phyloP scores from a whole-genome alignment of 1,284 basidiomycete species.

The Trametes polyzona region DNA sequence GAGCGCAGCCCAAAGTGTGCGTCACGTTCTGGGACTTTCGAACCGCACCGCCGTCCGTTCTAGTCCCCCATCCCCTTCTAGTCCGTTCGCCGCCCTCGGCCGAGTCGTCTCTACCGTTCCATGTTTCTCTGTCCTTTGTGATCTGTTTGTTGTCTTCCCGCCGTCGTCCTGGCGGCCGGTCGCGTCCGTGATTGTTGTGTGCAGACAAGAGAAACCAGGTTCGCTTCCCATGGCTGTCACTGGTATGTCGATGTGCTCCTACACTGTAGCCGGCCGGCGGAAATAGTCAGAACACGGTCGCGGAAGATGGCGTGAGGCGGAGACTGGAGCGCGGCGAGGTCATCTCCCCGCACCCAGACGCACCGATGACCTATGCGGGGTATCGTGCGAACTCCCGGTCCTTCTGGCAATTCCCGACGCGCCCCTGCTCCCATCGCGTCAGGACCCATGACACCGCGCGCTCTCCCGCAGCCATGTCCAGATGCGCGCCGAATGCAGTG shows the following conservation, averaged over 20 bases:
- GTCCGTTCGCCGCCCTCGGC: neutral
- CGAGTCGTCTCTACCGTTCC: neutral
- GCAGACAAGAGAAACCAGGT: neutral
- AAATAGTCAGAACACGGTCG: neutral
- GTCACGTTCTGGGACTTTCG: slow-evolving; percentile 26
- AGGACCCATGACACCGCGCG: slow-evolving; percentile 1
- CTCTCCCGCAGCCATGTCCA: neutral
- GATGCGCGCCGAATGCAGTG: neutral
- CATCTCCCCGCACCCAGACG: slow-evolving; percentile 1
- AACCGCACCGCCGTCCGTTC: slow-evolving; percentile 20
- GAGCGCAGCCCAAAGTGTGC: slow-evolving; percentile 11
- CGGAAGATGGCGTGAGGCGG: slow-evolving; percentile 8
- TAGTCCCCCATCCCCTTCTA: slow-evolving; percentile 16
- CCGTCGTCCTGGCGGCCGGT: neutral
- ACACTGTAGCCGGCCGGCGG: too few species aligned
- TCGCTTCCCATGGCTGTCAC: neutral
- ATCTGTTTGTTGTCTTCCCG: neutral
- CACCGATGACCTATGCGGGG: slow-evolving; percentile 29
- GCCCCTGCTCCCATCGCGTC: neutral
- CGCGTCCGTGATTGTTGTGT: neutral
- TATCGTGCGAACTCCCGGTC: slow-evolving; percentile 24
- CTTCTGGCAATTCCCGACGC: slow-evolving; percentile 19
- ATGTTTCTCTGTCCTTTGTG: too few species aligned
- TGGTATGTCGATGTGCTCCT: too few species aligned
- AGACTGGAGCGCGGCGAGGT: slow-evolving; percentile 17